These are phyloP conservation scores for Moesziomyces sp. DNA, from an alignment of 1,284 basidiomycete genomes.

Conservation along the genomic window DNA sequence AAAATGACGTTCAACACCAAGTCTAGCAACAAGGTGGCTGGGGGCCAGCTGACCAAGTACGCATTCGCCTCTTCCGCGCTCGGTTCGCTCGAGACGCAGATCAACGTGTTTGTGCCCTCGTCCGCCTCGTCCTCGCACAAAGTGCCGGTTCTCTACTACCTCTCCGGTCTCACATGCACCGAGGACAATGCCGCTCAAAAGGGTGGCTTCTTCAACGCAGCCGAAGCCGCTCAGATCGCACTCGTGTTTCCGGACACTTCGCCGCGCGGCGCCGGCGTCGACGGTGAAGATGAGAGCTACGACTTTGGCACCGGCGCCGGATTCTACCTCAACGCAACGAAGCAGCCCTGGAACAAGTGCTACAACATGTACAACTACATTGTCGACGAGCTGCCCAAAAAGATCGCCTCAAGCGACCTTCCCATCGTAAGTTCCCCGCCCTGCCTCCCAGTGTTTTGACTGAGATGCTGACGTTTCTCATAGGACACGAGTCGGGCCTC, in stretches of 20 bases:
- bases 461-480: not conserved
- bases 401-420: slow-evolving; percentile 34
- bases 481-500: slow-evolving; percentile 50
- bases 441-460: not conserved
- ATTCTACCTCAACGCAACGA: slow-evolving; percentile 66
- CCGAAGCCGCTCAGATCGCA: slow-evolving; percentile 75
- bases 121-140: slow-evolving; percentile 71
- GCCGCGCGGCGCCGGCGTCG: slow-evolving; percentile 88
- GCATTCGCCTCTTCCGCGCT: slow-evolving; percentile 74
- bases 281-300: slow-evolving; percentile 81
- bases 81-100: slow-evolving; percentile 80
- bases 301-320: slow-evolving; percentile 72
- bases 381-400: slow-evolving; percentile 51
- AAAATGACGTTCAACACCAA: slow-evolving; percentile 43
- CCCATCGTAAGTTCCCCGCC: slow-evolving; percentile 45
- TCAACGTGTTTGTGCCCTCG: slow-evolving; percentile 90
- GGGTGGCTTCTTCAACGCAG: slow-evolving; percentile 59
- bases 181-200: slow-evolving; percentile 83
- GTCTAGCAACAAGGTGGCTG: slow-evolving; percentile 44
- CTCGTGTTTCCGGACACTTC: slow-evolving; percentile 96
- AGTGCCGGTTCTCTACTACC: slow-evolving; percentile 84
- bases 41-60: slow-evolving; percentile 61
- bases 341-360: slow-evolving; percentile 55
- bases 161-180: slow-evolving; percentile 92
- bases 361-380: slow-evolving; percentile 65